A percentile compares a stretch with the other conserved stretches of the same genome.
Conservation (phyloP, 495 filamentous ascomycete species). For the Sabuloglossum arenarium region DNA sequence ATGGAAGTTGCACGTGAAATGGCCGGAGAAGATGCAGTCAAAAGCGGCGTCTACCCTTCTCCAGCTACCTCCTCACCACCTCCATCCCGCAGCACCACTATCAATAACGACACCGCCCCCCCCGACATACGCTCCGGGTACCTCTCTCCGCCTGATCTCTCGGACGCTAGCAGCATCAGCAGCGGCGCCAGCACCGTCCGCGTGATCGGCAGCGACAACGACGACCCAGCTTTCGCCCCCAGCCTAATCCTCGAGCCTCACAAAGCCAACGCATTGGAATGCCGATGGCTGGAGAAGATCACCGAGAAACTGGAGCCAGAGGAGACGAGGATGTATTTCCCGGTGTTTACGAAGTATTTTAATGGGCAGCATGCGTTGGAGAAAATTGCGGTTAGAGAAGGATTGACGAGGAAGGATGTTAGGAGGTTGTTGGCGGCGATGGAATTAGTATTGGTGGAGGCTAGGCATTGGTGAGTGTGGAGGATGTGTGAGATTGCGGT, state of each 20-base stretch:
- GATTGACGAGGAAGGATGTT: conserved; percentile 64
- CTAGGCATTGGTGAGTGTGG: conserved; percentile 39
- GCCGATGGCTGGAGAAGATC: conserved; percentile 53
- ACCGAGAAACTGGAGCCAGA: conserved; percentile 15
- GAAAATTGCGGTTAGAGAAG: conserved; percentile 62
- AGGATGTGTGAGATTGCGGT: too few relatives aligned
- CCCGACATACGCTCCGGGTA: not conserved
- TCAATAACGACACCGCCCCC: not conserved
- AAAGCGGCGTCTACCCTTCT: not conserved
- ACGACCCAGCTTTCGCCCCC: conserved; percentile 10
- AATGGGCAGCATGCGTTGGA: conserved; percentile 77
- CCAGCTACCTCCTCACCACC: not conserved
- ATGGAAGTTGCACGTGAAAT: conserved; percentile 32
- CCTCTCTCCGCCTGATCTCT: conserved; percentile 5
- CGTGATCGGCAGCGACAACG: not conserved
- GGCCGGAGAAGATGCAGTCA: not conserved
- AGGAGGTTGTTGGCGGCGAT: conserved; percentile 44
- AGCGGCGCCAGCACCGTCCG: conserved; percentile 7
- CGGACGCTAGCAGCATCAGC: conserved; percentile 3
- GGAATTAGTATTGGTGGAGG: conserved; percentile 28
- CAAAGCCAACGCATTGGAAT: conserved; percentile 37
- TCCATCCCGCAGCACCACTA: not conserved
- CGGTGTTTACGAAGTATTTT: conserved; percentile 50
- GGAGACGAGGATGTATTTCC: conserved; percentile 24
- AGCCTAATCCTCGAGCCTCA: conserved; percentile 30